Evolutionary conservation across 345 rosid genomes (phyloP), one percentile per base, ranked within the genome.

Genomic region (Boechera divaricarpa): DNA sequence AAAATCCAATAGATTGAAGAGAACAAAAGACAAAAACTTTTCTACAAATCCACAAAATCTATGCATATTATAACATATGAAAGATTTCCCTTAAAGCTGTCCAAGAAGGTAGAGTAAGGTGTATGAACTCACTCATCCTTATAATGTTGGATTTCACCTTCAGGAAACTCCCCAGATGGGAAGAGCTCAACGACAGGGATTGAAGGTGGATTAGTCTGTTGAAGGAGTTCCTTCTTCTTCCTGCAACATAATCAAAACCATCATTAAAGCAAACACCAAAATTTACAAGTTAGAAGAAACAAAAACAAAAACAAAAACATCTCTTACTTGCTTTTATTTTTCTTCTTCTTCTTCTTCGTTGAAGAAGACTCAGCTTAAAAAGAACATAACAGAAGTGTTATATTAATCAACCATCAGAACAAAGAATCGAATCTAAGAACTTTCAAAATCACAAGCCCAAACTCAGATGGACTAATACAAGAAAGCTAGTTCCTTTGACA

Each of bases 101-200:
- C 52, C 9, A 16, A 1, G 24, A 48, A 0, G 52, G 49, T 70
- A 59, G 56, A 54, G 0, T 33, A 51, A 18, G 11, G 5, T 32
- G 26, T 6, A 49, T 29, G 33, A 8, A 87, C 99, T 90, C 79
- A 91, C 98, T 95, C 91, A 39, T 92, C 99, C 82, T 88, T 91
- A 78, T 89, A 91, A 52, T 92, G 94, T 63, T 95, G 98, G 79
- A 91, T 87, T 95, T 95, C 98, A 80, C 99, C 99, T 85, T 91
- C 97, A 42, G 97, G 98, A 81, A 92, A 95, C 59, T 92, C 97
- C 21, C 91, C 96, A 66, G 97, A 90, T n/a, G 91, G 97, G 52
- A 92, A 95, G 52, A 95, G 96, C 45, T 91, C 87, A 70, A 32
- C 60, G 38, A 92, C 81, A 54, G 99, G 92, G 21, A 91, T 83